Percentiles rank a stretch among this genome's conserved stretches.
phyloP scores from a whole-genome alignment of 805 yeast species.

The Suhomyces prunicola region DNA sequence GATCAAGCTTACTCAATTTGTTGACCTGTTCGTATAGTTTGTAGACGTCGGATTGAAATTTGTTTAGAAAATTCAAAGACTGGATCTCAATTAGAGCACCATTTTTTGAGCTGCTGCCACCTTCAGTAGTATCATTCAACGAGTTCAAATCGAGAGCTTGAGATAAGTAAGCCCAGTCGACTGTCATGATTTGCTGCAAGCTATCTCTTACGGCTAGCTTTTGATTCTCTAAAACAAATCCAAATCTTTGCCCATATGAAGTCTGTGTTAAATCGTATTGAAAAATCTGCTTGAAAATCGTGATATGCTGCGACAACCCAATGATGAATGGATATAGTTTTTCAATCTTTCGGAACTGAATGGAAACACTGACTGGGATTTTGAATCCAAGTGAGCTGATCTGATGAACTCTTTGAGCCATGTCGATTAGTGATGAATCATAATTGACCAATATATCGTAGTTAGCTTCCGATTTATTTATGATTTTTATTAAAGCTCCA shows the following conservation, averaged over 20 bases:
- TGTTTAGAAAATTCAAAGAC: constrained; percentile 18
- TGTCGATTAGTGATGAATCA: constrained; percentile 38
- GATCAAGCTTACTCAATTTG: constrained; percentile 15
- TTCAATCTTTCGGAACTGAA: constrained; percentile 48
- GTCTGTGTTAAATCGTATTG: constrained; percentile 17
- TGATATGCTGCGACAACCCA: constrained; percentile 50
- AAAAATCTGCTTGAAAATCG: constrained; percentile 33
- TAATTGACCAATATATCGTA: constrained; percentile 48
- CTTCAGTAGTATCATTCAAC: constrained; percentile 19
- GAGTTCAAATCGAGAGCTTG: constrained; percentile 46
- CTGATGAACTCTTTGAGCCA: constrained; percentile 54
- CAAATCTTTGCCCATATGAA: constrained; percentile 39
- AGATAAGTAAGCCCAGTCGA: constrained; percentile 54
- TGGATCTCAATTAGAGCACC: constrained; percentile 26
- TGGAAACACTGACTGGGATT: constrained; percentile 51
- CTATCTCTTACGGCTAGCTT: constrained; percentile 28
- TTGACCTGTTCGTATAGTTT: constrained; percentile 17
- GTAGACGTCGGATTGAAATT: constrained; percentile 22
- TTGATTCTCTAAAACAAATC: constrained; percentile 38
- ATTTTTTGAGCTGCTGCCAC: constrained; percentile 23
- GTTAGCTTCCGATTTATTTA: constrained; percentile 13
- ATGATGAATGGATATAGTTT: constrained; percentile 57
- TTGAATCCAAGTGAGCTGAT: constrained; percentile 49
- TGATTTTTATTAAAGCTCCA: constrained; percentile 8
- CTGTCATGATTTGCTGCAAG: constrained; percentile 31